These are phyloP conservation scores for Platismatia glauca DNA, from an alignment of 495 filamentous ascomycete genomes.

Conservation along the genomic window DNA sequence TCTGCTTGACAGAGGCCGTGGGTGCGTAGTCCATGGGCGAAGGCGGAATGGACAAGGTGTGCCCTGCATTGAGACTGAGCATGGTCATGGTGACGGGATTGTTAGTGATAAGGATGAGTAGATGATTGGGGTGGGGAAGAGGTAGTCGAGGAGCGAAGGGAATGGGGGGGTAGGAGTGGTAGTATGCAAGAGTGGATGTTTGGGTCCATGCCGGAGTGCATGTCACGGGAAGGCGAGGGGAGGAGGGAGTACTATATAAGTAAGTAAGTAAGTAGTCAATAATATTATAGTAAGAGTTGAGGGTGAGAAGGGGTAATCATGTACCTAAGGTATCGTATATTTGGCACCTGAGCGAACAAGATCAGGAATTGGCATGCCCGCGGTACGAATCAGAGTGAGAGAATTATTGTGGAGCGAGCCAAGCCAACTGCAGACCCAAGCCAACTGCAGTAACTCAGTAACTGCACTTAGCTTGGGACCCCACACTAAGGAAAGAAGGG, in stretches of 20 bases:
- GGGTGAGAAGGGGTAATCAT: neutral
- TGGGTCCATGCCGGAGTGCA: slow-evolving; percentile 1
- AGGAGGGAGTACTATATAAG: neutral
- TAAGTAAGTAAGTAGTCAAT: no score
- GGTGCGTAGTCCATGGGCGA: slow-evolving; percentile 21
- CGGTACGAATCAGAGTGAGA: neutral
- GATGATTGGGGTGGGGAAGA: neutral
- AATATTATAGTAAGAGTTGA: no score
- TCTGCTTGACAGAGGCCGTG: slow-evolving; percentile 21
- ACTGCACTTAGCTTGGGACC: no score
- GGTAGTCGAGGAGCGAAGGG: neutral
- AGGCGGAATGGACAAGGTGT: slow-evolving; percentile 20
- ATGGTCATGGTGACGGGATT: slow-evolving; percentile 27
- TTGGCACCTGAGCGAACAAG: neutral
- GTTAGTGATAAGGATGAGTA: neutral
- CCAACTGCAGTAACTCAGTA: no score
- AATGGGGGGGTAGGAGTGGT: neutral
- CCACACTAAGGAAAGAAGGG: slow-evolving; percentile 13
- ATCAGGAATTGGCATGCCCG: neutral
- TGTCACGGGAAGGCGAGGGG: slow-evolving; percentile 2
- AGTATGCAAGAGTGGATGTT: neutral
- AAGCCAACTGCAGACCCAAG: no score
- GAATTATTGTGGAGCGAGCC: neutral
- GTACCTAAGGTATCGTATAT: neutral
- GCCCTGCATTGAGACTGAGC: slow-evolving; percentile 36